Percentiles rank a stretch among this genome's conserved stretches.
Conservation (phyloP, 129 eudicot genomes). For the Pittosporum tobira region DNA sequence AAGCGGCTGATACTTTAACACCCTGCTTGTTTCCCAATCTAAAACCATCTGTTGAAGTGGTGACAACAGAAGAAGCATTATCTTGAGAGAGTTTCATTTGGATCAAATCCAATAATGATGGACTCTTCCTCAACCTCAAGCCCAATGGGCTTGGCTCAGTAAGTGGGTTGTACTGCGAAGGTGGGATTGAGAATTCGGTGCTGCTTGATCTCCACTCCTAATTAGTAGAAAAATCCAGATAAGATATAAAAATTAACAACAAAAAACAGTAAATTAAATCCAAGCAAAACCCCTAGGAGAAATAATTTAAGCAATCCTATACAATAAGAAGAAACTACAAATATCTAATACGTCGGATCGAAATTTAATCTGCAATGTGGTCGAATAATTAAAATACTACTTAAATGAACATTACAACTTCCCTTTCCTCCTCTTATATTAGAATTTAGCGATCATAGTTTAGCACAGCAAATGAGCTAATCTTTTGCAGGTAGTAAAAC, state of each 20-base stretch:
- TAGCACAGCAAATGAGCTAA: no score
- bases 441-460: no score
- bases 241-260: background rate
- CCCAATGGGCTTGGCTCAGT: slow-evolving; percentile 74
- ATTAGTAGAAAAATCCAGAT: background rate
- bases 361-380: no score
- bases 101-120: slow-evolving; percentile 54
- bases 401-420: no score
- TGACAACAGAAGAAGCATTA: slow-evolving; percentile 1
- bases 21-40: slow-evolving; percentile 27
- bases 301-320: no score
- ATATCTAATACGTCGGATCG: no score
- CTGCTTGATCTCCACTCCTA: slow-evolving; percentile 30
- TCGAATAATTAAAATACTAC: no score
- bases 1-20: slow-evolving; percentile 20
- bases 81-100: slow-evolving; percentile 40
- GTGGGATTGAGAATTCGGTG: slow-evolving; percentile 15
- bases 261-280: background rate
- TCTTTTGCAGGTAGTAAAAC: no score
- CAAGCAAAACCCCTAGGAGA: background rate
- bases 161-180: slow-evolving; percentile 38
- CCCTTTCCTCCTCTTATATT: no score
- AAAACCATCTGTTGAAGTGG: slow-evolving; percentile 13
- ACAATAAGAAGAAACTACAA: no score
- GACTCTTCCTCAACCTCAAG: slow-evolving; percentile 49